Base-by-base conservation (phyloP, 305 asterid genomes). In the Rubia peregrina region DNA sequence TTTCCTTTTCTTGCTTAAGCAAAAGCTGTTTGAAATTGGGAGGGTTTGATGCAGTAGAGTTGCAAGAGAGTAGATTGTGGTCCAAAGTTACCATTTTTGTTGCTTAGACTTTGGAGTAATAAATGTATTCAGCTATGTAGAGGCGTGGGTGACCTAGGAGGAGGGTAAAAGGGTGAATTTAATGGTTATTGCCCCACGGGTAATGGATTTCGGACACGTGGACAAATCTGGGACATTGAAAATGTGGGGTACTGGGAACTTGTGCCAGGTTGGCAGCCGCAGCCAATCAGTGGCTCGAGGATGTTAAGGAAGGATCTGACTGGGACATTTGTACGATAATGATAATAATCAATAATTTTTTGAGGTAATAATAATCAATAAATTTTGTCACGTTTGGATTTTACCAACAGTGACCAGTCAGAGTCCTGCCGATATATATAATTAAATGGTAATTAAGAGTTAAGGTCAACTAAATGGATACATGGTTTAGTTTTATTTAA, bases 281-380 rank as follows among this genome's bases (percentile, higher is more conserved):
- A 85, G 85, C 93, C 90, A 87, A 82, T 86, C 88, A 87, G 78
- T 76, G 77, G 38, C 81, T 91, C 95, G 97, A 82, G 68, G 86
- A 86, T 84, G 84, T 85, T 91, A 91, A 88, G 97, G 96, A 83
- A 67, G 79, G 74, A 79, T 81, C 70, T 71, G 79, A 80, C 61
- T 74, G 56, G 77, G 76, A 78, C 76, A 57, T 56, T 56, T 74
- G 69, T 68, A 68, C 57, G 69, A 68, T 83, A 61, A 68, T 12
- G 46, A n/a, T n/a, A n/a, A n/a, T n/a, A n/a, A n/a, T n/a, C n/a
- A n/a, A n/a, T n/a, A n/a, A n/a, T n/a, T n/a, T n/a, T n/a, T n/a
- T 65, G 75, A 3, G 3, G 33, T 30, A 30, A 30, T 30, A 30
- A 33, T 33, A 33, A 33, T 33, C 38, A 8, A 46, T 46, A 46